Conservation (phyloP, 495 filamentous ascomycete species). For the Annulohypoxylon nitens region DNA sequence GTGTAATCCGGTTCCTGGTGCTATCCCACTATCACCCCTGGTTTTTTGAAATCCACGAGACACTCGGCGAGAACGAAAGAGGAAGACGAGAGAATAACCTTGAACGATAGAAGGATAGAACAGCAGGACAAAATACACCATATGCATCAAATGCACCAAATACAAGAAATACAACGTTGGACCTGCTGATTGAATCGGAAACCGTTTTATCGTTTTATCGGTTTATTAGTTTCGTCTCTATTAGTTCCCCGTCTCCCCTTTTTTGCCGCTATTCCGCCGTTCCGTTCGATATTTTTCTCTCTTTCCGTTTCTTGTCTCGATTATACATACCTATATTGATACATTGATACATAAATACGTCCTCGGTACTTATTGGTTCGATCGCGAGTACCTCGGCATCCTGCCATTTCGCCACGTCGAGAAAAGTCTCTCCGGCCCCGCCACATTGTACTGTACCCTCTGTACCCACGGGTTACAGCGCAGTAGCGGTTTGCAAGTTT, state of each 20-base stretch:
- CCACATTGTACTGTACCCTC: conserved; percentile 34
- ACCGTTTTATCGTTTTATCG: conserved; percentile 2
- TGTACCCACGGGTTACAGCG: conserved; percentile 38
- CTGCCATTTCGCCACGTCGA: conserved; percentile 34
- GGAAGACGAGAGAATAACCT: neutral
- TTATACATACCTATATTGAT: neutral
- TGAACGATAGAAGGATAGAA: neutral
- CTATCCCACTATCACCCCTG: conserved; percentile 12
- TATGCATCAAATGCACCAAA: neutral
- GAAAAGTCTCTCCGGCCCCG: conserved; percentile 34
- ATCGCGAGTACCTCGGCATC: conserved; percentile 35
- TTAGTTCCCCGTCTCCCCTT: neutral
- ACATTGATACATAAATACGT: neutral
- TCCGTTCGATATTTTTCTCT: conserved; percentile 25
- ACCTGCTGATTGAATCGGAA: conserved; percentile 37
- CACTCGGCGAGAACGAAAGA: conserved; percentile 32
- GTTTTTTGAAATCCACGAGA: conserved; percentile 24
- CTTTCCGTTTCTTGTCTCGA: neutral
- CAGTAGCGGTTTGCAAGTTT: conserved; percentile 19
- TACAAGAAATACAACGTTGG: conserved; percentile 30
- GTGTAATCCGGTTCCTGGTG: conserved; percentile 44
- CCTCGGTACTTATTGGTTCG: conserved; percentile 29
- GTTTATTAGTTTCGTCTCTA: neutral
- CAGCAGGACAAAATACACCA: neutral
- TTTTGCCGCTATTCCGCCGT: conserved; percentile 31